phyloP scores from a whole-genome alignment of 345 rosid genomes.

The Carallia brachiata region DNA sequence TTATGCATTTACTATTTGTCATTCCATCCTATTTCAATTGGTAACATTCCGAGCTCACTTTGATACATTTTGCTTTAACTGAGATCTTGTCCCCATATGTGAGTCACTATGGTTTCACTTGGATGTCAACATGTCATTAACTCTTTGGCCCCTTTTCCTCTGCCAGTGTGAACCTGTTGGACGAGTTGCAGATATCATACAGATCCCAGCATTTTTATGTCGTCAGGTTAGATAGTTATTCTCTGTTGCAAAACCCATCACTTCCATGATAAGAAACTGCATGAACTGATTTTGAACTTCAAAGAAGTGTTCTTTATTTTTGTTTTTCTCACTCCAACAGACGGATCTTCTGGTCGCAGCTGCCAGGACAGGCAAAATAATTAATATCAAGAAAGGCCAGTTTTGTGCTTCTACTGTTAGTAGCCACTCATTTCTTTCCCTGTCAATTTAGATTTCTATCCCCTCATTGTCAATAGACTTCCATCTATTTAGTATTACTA shows the following conservation, averaged over 20 bases:
- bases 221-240: constrained; percentile 62
- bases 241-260: neutral
- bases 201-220: constrained; percentile 95
- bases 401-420: constrained; percentile 93
- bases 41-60: too few species aligned
- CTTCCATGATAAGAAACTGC: constrained; percentile 16
- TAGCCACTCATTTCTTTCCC: constrained; percentile 19
- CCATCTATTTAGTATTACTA: constrained; percentile 5
- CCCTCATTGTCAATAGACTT: constrained; percentile 10
- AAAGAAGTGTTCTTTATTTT: neutral
- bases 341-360: constrained; percentile 97
- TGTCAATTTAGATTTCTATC: constrained; percentile 5
- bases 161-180: constrained; percentile 82
- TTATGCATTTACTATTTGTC: neutral
- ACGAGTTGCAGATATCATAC: constrained; percentile 87
- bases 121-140: constrained; percentile 17
- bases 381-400: constrained; percentile 94
- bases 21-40: neutral
- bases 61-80: neutral
- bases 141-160: constrained; percentile 17
- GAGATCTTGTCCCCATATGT: neutral
- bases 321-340: constrained; percentile 38
- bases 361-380: constrained; percentile 89
- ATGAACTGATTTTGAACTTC: constrained; percentile 1
- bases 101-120: neutral